phyloP scores from a whole-genome alignment of 139 green algal genomes.

The Picochlorum sp. region DNA sequence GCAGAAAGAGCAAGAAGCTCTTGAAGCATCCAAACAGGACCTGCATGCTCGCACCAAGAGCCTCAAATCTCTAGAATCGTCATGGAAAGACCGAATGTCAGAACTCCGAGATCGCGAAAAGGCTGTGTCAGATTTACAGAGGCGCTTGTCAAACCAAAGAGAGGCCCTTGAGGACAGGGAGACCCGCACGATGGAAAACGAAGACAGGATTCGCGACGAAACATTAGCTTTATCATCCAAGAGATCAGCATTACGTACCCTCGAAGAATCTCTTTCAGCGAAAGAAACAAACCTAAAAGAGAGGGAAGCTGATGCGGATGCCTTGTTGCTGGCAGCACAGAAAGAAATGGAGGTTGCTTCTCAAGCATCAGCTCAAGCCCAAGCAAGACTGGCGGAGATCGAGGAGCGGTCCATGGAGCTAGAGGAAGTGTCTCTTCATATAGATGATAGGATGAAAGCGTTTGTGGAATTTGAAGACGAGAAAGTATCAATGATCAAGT shows the following conservation, averaged over 20 bases:
- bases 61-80: neutral
- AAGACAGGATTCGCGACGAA: conserved; percentile 11
- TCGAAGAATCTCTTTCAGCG: conserved; percentile 11
- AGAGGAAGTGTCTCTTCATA: conserved; percentile 11
- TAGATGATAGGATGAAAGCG: conserved; percentile 5
- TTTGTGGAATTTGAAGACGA: neutral
- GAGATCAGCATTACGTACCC: neutral
- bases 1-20: conserved; percentile 6
- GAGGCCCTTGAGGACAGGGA: conserved; percentile 22
- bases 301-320: neutral
- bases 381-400: neutral
- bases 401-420: conserved; percentile 17
- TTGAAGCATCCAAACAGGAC: neutral
- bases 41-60: conserved; percentile 6
- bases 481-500: neutral
- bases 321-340: neutral
- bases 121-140: conserved; percentile 9
- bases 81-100: conserved; percentile 4
- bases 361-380: neutral
- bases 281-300: conserved; percentile 2
- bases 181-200: conserved; percentile 12
- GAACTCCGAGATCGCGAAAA: conserved; percentile 7
- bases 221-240: conserved; percentile 4
- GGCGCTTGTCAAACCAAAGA: conserved; percentile 10
- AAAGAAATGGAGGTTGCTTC: conserved; percentile 11